phyloP scores from a whole-genome alignment of 2,329 filamentous ascomycete species.

The Colletotrichum camelliae region DNA sequence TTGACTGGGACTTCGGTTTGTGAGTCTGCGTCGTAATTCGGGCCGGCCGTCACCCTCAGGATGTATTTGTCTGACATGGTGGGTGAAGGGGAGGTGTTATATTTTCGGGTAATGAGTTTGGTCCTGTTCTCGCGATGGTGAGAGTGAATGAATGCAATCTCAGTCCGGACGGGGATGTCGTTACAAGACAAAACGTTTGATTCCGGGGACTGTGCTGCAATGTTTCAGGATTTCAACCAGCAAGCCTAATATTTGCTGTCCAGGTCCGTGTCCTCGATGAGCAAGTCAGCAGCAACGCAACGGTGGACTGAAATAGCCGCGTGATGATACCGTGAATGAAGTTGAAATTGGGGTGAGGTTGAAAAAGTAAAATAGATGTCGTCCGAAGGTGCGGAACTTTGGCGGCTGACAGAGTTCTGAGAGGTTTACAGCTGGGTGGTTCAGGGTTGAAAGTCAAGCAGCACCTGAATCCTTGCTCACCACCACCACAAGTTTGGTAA shows the following conservation, averaged over 20 bases:
- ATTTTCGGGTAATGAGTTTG: not conserved
- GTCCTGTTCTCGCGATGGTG: not conserved
- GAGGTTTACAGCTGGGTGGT: not conserved
- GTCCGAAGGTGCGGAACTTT: not conserved
- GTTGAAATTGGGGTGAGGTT: not conserved
- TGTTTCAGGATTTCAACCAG: not conserved
- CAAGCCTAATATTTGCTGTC: not conserved
- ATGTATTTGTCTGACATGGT: slow-evolving; percentile 73
- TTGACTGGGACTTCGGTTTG: slow-evolving; percentile 82
- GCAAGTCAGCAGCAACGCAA: not conserved
- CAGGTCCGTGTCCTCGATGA: not conserved
- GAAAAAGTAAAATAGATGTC: not conserved
- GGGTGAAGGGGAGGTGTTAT: not conserved
- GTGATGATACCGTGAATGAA: not conserved
- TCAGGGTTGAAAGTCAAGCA: not conserved
- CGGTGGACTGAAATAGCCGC: not conserved
- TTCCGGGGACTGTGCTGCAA: not conserved
- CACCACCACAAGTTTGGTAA: not conserved
- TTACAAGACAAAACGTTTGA: not conserved
- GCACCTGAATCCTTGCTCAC: not conserved
- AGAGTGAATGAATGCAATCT: not conserved
- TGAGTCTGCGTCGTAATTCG: slow-evolving; percentile 73
- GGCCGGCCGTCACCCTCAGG: slow-evolving; percentile 81
- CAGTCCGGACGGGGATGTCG: not conserved
- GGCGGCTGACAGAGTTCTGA: not conserved